A percentile compares a stretch with the other conserved stretches of the same genome.
These are phyloP conservation scores for Teunomyces cretensis DNA, from an alignment of 805 yeast species.

Conservation along the genomic window DNA sequence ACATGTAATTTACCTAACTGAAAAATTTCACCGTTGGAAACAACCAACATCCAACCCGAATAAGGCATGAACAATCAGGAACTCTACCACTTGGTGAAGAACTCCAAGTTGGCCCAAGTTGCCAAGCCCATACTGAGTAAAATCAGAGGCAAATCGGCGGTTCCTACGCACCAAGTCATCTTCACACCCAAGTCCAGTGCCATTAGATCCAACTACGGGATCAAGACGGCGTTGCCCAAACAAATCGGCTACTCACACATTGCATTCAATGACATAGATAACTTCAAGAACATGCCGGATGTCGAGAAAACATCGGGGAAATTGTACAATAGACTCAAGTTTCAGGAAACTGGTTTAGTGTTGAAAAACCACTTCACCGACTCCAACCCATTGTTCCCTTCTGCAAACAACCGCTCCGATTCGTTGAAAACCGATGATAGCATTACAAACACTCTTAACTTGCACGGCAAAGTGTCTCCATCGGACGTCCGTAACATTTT, in stretches of 20 bases:
- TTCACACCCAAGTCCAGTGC: conserved; percentile 67
- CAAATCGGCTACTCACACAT: conserved; percentile 59
- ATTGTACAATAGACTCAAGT: conserved; percentile 60
- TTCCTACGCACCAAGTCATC: conserved; percentile 73
- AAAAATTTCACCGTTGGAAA: conserved; percentile 3
- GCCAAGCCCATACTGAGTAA: conserved; percentile 38
- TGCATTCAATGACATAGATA: conserved; percentile 65
- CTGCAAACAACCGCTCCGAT: conserved; percentile 22
- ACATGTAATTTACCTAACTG: background rate
- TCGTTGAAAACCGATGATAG: conserved; percentile 21
- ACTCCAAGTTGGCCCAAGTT: conserved; percentile 45
- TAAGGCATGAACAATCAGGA: conserved; percentile 28
- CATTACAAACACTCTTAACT: conserved; percentile 31
- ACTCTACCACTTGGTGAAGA: conserved; percentile 34
- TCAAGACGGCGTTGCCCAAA: conserved; percentile 68
- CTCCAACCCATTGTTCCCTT: conserved; percentile 44
- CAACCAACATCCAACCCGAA: background rate
- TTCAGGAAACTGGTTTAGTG: conserved; percentile 66
- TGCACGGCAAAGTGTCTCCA: conserved; percentile 25
- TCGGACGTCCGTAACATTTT: conserved; percentile 33
- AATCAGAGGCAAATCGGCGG: conserved; percentile 28
- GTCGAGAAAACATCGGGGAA: conserved; percentile 64
- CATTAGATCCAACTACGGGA: conserved; percentile 71
- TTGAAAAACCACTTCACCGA: conserved; percentile 32
- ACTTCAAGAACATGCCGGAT: conserved; percentile 64